These are phyloP conservation scores for Albugo laibachii DNA, from an alignment of 352 stramenopile genomes.

Conservation along the genomic window DNA sequence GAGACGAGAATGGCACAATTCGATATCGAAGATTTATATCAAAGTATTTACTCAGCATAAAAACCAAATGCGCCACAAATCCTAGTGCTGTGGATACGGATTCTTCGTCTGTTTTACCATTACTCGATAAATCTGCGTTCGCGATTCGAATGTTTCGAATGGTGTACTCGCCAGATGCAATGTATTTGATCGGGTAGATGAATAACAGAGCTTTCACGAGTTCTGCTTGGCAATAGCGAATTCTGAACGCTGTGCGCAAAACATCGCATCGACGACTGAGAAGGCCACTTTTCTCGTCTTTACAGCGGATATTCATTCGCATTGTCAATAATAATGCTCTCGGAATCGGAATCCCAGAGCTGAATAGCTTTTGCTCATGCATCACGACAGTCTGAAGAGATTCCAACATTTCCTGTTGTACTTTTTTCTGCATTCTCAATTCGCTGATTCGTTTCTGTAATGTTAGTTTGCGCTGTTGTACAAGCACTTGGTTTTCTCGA, in stretches of 20 bases:
- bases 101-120: constrained; percentile 43
- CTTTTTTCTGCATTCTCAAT: constrained; percentile 18
- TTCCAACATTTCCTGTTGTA: constrained; percentile 16
- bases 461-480: constrained; percentile 12
- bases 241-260: constrained; percentile 58
- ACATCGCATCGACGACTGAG: constrained; percentile 22
- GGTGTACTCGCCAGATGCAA: constrained; percentile 54
- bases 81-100: constrained; percentile 65
- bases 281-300: constrained; percentile 63
- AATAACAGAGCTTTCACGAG: constrained; percentile 49
- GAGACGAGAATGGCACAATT: constrained; percentile 58
- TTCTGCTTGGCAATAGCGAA: constrained; percentile 57
- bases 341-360: constrained; percentile 62
- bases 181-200: constrained; percentile 74
- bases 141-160: constrained; percentile 62
- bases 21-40: constrained; percentile 70
- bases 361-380: constrained; percentile 52
- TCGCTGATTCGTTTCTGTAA: constrained; percentile 28
- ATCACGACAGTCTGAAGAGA: constrained; percentile 33
- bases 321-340: constrained; percentile 57
- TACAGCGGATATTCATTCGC: constrained; percentile 69
- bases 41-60: constrained; percentile 79
- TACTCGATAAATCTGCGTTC: constrained; percentile 39
- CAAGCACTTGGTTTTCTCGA: too few species aligned
- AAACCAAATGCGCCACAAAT: constrained; percentile 74